Evolutionary conservation across 345 rosid genomes (phyloP).

Genomic region (Xanthoceras sorbifolium): DNA sequence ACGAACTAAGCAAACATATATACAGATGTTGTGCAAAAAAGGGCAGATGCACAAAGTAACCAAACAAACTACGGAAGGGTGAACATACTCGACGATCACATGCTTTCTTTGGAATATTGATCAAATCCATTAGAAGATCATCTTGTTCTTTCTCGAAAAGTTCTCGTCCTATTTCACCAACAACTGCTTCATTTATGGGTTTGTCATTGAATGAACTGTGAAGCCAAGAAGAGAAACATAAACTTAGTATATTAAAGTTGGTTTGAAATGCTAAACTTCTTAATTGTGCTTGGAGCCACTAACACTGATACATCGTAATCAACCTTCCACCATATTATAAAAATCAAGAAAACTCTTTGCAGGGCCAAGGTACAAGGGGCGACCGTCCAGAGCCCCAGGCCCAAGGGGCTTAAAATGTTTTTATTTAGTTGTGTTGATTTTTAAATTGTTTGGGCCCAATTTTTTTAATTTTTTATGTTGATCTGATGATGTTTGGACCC

Average conservation of each 20-base stretch:
- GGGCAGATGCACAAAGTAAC: not conserved
- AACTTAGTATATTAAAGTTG: not conserved
- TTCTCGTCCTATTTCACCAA: constrained; percentile 73
- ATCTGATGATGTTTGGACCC: too few relatives aligned
- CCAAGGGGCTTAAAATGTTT: too few relatives aligned
- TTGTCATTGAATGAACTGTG: constrained; percentile 90
- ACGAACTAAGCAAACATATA: not conserved
- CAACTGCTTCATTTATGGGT: constrained; percentile 53
- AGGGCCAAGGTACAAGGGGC: too few relatives aligned
- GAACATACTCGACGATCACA: constrained; percentile 78
- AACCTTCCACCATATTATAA: too few relatives aligned
- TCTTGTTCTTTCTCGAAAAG: constrained; percentile 91
- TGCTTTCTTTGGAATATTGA: constrained; percentile 86
- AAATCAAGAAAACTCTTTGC: not conserved
- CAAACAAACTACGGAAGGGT: not conserved
- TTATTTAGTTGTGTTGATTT: too few relatives aligned
- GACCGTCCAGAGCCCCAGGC: too few relatives aligned
- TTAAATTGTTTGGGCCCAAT: too few relatives aligned
- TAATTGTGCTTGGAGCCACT: not conserved
- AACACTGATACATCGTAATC: not conserved
- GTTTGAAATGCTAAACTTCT: not conserved
- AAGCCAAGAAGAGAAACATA: constrained; percentile 9
- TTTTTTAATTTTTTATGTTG: too few relatives aligned
- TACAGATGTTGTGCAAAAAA: not conserved
- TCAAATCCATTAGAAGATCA: constrained; percentile 72